Base-by-base conservation (phyloP, 495 filamentous ascomycete species). In the Patellaria atrata region DNA sequence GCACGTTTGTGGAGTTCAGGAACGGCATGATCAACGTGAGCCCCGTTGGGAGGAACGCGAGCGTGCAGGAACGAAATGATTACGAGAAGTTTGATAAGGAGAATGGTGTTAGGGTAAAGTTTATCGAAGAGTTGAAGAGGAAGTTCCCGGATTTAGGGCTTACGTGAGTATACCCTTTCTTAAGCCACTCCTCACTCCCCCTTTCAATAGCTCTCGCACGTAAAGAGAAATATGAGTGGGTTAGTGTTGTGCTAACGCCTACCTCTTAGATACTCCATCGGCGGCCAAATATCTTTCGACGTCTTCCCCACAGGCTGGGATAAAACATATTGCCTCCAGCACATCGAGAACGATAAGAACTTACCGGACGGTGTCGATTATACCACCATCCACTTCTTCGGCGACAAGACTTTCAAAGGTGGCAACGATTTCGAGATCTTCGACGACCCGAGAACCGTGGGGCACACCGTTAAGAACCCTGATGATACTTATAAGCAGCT, bases 361-460 rank as follows among this genome's bases (percentile, higher is more conserved):
- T 58, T 64, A 42, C 60, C 65, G 5, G 70, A 65, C 38, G 82
- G 81, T 24, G 60, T 83, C 37, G 57, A 76, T 6, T 97, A 85
- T 59, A 79, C 68, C 35, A 85, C 73, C 16, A 78, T 96, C 50
- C 89, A 96, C 65, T 97, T 96, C 71, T 96, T 96, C 54, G 89
- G 89, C 28, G 89, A 97, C 63, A 97, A 96, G 71, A 80, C 80
- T 17, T 70, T 66, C 47, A 56, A 71, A 46, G 87, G 89, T 37
- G 89, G 89, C 27, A 97, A 96, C 53, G 89, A 97, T 56, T 84
- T 75, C 45, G 89, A 97, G 66, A 94, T 97, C 48, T 94, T 75
- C 56, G 51, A 56, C 30, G 89, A 97, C 54, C 49, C 65, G 27
- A 63, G 86, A 41, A 87, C 81, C 9, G 71, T 79, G 31, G 89